phyloP scores from a whole-genome alignment of 2,329 filamentous ascomycete species.

The Neopestalotiopsis clavispora region DNA sequence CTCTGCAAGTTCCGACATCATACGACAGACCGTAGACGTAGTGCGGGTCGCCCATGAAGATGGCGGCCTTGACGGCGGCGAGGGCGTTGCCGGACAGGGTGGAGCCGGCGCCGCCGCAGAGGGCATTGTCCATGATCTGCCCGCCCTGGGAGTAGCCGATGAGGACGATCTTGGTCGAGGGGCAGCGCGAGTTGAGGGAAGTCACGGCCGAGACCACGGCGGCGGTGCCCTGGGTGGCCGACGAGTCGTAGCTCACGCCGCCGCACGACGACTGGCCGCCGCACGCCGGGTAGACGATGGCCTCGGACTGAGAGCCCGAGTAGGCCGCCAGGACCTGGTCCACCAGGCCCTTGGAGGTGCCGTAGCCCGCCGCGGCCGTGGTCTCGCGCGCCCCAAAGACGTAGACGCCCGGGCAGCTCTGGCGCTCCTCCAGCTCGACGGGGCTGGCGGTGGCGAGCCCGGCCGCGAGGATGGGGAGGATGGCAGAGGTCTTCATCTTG shows the following conservation, averaged over 20 bases:
- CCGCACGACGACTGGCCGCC: constrained; percentile 62
- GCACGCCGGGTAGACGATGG: constrained; percentile 60
- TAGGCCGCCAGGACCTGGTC: constrained; percentile 49
- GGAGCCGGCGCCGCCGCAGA: constrained; percentile 61
- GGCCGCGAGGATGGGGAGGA: constrained; percentile 22
- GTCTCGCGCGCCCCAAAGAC: constrained; percentile 58
- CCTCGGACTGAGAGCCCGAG: constrained; percentile 49
- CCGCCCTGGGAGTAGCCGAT: constrained; percentile 69
- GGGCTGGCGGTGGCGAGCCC: constrained; percentile 22
- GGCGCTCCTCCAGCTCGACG: constrained; percentile 31
- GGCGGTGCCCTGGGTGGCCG: constrained; percentile 56
- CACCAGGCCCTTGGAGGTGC: constrained; percentile 48
- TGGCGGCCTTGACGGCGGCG: constrained; percentile 61
- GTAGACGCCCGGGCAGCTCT: constrained; percentile 50
- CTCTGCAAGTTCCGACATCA: constrained; percentile 64
- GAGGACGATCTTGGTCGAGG: constrained; percentile 61
- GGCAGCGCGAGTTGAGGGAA: constrained; percentile 58
- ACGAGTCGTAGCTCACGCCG: constrained; percentile 59
- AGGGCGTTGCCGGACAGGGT: constrained; percentile 52
- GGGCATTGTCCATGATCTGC: constrained; percentile 66
- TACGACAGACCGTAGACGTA: constrained; percentile 60
- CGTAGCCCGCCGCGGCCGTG: constrained; percentile 49
- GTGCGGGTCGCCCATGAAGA: constrained; percentile 68
- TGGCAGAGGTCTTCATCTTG: constrained; percentile 23
- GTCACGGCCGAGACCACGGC: constrained; percentile 63